A percentile compares a stretch with the other conserved stretches of the same genome.
phyloP scores from a whole-genome alignment of 441 rosid species.

The Syzygium syzygioides region DNA sequence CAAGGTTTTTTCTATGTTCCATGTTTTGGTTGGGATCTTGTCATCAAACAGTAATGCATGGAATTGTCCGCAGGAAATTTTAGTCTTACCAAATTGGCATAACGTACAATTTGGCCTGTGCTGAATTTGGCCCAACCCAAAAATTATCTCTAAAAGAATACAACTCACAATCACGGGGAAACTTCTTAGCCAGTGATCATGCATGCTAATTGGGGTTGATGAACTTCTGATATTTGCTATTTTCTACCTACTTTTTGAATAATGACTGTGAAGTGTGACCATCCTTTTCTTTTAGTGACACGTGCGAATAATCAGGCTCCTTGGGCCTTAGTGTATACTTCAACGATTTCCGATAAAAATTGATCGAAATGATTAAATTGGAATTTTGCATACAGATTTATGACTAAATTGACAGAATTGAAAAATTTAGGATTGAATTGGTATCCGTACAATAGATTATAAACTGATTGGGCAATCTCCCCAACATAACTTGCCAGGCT shows the following conservation, averaged over 20 bases:
- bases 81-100: not conserved
- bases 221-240: not conserved
- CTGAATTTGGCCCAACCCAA: not conserved
- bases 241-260: not conserved
- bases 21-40: not conserved
- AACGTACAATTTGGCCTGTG: not conserved
- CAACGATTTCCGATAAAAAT: accelerated
- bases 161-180: not conserved
- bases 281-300: not conserved
- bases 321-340: not conserved
- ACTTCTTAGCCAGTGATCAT: not conserved
- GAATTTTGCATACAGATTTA: accelerated
- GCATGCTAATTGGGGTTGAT: not conserved
- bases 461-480: not conserved
- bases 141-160: not conserved
- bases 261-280: not conserved
- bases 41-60: not conserved
- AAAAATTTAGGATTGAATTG: not conserved
- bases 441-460: accelerated
- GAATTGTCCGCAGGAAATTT: not conserved
- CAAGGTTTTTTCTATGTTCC: not conserved
- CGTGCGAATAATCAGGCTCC: not conserved
- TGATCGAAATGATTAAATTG: accelerated
- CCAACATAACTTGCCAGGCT: not conserved
- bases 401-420: not conserved